Base-by-base conservation (phyloP, 202 grass and related monocot species). In the Setaria italica region DNA sequence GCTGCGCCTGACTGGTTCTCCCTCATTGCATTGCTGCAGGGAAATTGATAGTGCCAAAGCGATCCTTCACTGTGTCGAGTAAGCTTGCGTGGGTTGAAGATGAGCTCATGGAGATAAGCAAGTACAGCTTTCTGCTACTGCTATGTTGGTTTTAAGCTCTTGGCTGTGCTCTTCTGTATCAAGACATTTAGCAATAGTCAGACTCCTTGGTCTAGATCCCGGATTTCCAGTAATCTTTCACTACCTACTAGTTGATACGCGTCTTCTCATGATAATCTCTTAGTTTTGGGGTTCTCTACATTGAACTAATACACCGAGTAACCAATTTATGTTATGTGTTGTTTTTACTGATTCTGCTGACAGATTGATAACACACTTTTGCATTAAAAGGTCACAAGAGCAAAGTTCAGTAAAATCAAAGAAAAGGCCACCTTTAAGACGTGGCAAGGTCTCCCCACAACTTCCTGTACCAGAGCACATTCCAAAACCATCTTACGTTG, bases 401-500 rank as follows among this genome's bases (percentile, higher is more conserved):
- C 53, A 93, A 86, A 89, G 46, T 70, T 65, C 83, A 53, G 66
- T 76, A 46, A 98, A 87, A 83, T 29, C 77, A 87, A 97, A 82
- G 85, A 95, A 92, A 81, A 91, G 87, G 57, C 60, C 89, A 48
- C 92, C 93, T 25, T 85, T 98, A 67, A 93, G 93, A 70, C 87
- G 85, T 87, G 90, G 92, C 20, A 95, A 87, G 84, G 83, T 95
- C 20, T 93, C 90, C 64, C 89, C 78, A 7, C 85, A 80, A 11
- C 95, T 92, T 79, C 34, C 84, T 45, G 88, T 93, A 62, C 95
- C 95, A 85, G 92, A 88, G 54, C 80, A 93, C 80, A 93, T 98
- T 79, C 83, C 77, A 66, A 95, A 80, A 60, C 93, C 95, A 68
- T 90, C 89, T 72, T 98, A 95, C 82, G 95, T 92, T 43, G 87